Base-by-base conservation (phyloP, 179 eudicot species). In the Patellifolia procumbens region DNA sequence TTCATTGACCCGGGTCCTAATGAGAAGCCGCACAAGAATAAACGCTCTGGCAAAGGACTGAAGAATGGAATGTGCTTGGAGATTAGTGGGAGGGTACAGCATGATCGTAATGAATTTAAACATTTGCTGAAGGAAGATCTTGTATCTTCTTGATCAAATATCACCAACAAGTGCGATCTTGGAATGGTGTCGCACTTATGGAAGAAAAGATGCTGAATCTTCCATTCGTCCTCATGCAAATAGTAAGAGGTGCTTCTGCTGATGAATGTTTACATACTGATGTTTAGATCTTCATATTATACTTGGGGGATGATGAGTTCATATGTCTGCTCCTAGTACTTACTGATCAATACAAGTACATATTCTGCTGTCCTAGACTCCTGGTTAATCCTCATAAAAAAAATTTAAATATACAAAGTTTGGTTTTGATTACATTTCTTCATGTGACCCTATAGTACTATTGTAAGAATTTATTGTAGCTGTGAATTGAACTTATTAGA, bases 41-140 rank as follows among this genome's bases (percentile, higher is more conserved):
- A 87, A 68, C 78, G 76, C 48, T 37, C 74, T 73, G 78, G 72
- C 78, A 92, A 85, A 78, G 86, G 89, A 74, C 80, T 81, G 35
- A 85, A 80, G 68, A 91, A 63, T 56, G 92, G 93, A 72, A 53
- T 95, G 84, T 93, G 97, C 87, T 86, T 95, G 87, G 97, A 93
- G 89, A 88, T 95, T 49, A 95, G 97, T 80, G 99, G 99, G 75
- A 90, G 99, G 79, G 97, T 93, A 73, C 98, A 95, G 63, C 96
- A 90, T 75, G 97, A 86, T 58, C 59, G 81, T 28, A 85, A 76
- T 74, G 90, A 85, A 72, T 48, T 89, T 7, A 84, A 84, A 73
- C 74, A 39, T 52, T 75, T 74, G 59, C 32, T 75, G 72, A 81
- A 79, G 6, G 79, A 78, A 64, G 58, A 31, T 34, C 59, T 26